Base-by-base conservation (phyloP, 768 basidiomycete species). In the Floccularia luteovirens region DNA sequence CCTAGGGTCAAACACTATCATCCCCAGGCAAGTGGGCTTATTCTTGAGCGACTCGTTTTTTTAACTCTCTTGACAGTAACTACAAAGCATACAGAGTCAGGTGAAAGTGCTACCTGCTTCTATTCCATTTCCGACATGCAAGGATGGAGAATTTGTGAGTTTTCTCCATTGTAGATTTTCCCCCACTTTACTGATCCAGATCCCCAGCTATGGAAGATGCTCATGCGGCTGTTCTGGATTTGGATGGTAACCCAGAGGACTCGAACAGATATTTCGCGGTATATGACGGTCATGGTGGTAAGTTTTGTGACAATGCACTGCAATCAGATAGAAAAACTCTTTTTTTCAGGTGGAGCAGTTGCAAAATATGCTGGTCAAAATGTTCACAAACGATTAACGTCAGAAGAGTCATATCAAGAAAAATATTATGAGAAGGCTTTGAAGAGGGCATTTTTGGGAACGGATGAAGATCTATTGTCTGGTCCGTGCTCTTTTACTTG, bases 201-300 rank as follows among this genome's bases (percentile, higher is more conserved):
- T 39, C 21, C 31, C 38, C 55, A 99, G 94, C 82, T 51, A 98
- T 99, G 96, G 96, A 99, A 66, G 94, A 99, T 54, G 79, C 94
- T 1, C 94, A 98, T 61, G 71, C 87, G 13, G 70, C 77, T 27
- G 63, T 87, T 20, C 67, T 93, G 33, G 70, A 79, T 46, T 66
- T 96, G 42, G 80, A 85, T 43, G 72, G 71, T 30, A 64, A 51
- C 44, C 59, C 43, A 22, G 56, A 63, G 1, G 59, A 67, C 27
- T 63, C 66, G 4, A 86, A 82, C 56, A 74, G 88, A 1, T 93
- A 97, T 66, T 96, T 98, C 52, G 94, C 87, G 21, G 93, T 99
- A 1, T 98, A 96, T 55, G 96, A 99, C 63, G 96, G 96, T 22
- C 96, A 99, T 57, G 96, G 96, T 44, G 96, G 94, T 90, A 54